A percentile compares a stretch with the other conserved stretches of the same genome.
phyloP scores from a whole-genome alignment of 2,329 filamentous ascomycete species.

The Penicillium sclerotiorum region DNA sequence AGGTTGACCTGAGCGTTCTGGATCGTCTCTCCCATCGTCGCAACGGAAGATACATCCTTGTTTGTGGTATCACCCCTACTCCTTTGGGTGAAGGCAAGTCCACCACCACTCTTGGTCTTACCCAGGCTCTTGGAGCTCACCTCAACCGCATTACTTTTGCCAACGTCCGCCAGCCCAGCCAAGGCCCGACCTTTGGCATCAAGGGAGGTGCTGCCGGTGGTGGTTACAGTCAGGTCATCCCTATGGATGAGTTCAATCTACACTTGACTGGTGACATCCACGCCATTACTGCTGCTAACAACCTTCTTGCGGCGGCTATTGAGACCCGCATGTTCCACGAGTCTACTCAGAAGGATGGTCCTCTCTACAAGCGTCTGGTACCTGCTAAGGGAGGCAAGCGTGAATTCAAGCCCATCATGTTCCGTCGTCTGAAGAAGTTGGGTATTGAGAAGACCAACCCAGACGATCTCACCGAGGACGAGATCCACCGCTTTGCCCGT shows the following conservation, averaged over 20 bases:
- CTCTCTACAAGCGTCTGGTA: constrained; percentile 84
- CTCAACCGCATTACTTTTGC: constrained; percentile 87
- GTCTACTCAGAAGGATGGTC: constrained; percentile 85
- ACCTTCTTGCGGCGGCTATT: constrained; percentile 91
- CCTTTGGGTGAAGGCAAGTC: constrained; percentile 97
- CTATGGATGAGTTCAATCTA: constrained; percentile 99
- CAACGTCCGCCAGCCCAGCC: constrained; percentile 94
- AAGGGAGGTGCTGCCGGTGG: constrained; percentile 97
- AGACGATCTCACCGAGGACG: constrained; percentile 84
- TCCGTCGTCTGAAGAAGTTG: constrained; percentile 89
- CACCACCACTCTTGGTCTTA: constrained; percentile 93
- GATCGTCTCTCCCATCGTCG: constrained; percentile 83
- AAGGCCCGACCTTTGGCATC: constrained; percentile 97
- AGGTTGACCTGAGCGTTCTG: constrained; percentile 81
- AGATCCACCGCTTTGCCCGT: constrained; percentile 84
- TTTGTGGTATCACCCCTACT: constrained; percentile 95
- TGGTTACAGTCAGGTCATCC: constrained; percentile 98
- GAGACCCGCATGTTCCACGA: constrained; percentile 99
- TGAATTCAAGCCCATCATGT: constrained; percentile 86
- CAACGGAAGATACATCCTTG: constrained; percentile 87
- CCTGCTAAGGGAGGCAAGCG: constrained; percentile 88
- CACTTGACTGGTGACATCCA: constrained; percentile 98
- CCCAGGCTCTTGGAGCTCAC: constrained; percentile 88
- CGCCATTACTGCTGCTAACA: constrained; percentile 95
- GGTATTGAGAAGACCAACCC: constrained; percentile 95